phyloP scores from a whole-genome alignment of 331 rosid genomes.

The Cucumis variabilis region DNA sequence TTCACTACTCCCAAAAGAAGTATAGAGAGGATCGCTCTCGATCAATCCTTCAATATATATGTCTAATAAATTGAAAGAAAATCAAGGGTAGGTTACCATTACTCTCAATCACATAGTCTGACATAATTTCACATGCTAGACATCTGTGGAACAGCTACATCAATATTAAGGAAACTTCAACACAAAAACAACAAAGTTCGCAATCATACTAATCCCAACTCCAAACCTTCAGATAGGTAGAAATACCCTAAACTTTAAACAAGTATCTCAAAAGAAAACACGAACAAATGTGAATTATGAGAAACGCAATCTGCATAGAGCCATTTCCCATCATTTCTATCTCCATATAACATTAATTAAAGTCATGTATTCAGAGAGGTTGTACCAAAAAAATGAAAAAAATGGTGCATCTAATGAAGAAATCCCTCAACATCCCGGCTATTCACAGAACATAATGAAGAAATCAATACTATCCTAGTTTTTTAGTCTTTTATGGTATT shows the following conservation, averaged over 20 bases:
- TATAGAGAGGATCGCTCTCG: background rate
- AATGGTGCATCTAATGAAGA: background rate
- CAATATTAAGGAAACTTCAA: constrained; percentile 14
- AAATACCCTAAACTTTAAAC: background rate
- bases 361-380: background rate
- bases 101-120: background rate
- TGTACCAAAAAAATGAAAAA: background rate
- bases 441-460: background rate
- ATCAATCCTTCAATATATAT: background rate
- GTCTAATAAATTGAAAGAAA: no score
- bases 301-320: background rate
- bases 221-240: background rate
- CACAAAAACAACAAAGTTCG: background rate
- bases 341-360: background rate
- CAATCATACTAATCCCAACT: background rate
- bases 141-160: background rate
- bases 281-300: background rate
- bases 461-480: background rate
- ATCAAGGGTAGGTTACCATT: background rate
- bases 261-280: background rate
- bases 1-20: background rate
- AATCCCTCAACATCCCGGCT: background rate
- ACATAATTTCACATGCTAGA: background rate
- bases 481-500: background rate
- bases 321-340: constrained; percentile 1